phyloP scores from a whole-genome alignment of 495 filamentous ascomycete species.

The Monascus purpureus region DNA sequence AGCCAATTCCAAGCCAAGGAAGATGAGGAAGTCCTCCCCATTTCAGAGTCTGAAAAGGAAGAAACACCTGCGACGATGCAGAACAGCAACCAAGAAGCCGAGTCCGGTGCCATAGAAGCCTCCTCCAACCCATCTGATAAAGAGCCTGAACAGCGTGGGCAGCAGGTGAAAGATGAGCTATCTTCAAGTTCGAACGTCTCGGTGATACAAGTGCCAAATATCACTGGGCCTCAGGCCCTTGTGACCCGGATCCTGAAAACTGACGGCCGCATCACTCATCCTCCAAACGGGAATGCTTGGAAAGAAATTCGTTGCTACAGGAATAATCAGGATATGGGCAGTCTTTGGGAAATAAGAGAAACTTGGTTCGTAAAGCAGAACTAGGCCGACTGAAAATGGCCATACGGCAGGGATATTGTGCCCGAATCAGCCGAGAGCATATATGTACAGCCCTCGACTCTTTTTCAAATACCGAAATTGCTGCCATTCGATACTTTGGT shows the following conservation, averaged over 20 bases:
- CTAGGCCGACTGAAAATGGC: slow-evolving; percentile 1
- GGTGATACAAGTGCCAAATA: slow-evolving; percentile 15
- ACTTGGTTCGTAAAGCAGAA: slow-evolving; percentile 22
- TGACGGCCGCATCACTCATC: slow-evolving; percentile 22
- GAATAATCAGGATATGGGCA: slow-evolving; percentile 43
- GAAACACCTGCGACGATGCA: not conserved
- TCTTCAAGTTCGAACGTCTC: too few relatives aligned
- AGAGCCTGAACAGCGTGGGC: too few relatives aligned
- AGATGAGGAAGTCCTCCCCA: not conserved
- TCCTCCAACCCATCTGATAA: not conserved
- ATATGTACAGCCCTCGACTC: too few relatives aligned
- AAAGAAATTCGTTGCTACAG: slow-evolving; percentile 35
- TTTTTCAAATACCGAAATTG: too few relatives aligned
- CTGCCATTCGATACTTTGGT: too few relatives aligned
- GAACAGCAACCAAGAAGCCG: not conserved
- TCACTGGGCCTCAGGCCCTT: slow-evolving; percentile 17
- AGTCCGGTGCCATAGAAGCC: not conserved
- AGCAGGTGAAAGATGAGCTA: slow-evolving; percentile 7
- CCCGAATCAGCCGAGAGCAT: too few relatives aligned
- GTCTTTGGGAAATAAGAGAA: slow-evolving; percentile 38
- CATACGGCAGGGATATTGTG: too few relatives aligned
- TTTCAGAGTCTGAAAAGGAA: not conserved
- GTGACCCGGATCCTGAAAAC: slow-evolving; percentile 25
- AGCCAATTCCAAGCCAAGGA: not conserved
- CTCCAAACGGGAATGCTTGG: slow-evolving; percentile 33